phyloP scores from a whole-genome alignment of 257 asterid species.

The Leptodermis oblonga region DNA sequence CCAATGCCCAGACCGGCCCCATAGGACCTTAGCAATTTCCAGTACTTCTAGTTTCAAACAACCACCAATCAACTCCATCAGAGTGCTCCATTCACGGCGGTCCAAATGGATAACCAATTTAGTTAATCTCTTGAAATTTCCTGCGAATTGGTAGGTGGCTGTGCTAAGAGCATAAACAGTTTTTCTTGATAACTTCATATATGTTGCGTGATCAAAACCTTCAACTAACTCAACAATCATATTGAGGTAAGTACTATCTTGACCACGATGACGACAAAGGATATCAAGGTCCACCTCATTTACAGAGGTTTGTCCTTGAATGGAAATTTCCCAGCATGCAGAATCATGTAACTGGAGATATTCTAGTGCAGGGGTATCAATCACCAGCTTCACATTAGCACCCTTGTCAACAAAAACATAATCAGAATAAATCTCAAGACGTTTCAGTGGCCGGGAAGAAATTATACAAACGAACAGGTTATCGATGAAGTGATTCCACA shows the following conservation, averaged over 20 bases:
- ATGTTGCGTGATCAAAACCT: background rate
- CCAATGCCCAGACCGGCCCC: no score
- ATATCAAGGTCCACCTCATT: background rate
- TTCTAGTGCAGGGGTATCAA: background rate
- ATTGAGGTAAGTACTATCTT: no score
- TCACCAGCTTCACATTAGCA: background rate
- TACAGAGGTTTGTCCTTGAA: background rate
- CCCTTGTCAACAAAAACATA: background rate
- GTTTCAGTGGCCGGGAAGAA: background rate
- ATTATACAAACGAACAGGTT: background rate
- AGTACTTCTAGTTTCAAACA: background rate
- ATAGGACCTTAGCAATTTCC: background rate
- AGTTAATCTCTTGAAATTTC: background rate
- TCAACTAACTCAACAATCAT: background rate
- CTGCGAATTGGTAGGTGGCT: background rate
- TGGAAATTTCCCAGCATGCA: background rate
- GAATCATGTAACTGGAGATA: background rate
- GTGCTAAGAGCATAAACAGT: background rate
- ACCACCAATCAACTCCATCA: background rate
- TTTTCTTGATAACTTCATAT: background rate
- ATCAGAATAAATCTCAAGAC: background rate
- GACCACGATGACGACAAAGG: background rate
- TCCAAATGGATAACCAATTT: no score
- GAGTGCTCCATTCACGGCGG: background rate
- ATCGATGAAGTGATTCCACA: background rate